A percentile compares a stretch with the other conserved stretches of the same genome.
phyloP scores from a whole-genome alignment of 177 flowering plant species.

The Telopea speciosissima region DNA sequence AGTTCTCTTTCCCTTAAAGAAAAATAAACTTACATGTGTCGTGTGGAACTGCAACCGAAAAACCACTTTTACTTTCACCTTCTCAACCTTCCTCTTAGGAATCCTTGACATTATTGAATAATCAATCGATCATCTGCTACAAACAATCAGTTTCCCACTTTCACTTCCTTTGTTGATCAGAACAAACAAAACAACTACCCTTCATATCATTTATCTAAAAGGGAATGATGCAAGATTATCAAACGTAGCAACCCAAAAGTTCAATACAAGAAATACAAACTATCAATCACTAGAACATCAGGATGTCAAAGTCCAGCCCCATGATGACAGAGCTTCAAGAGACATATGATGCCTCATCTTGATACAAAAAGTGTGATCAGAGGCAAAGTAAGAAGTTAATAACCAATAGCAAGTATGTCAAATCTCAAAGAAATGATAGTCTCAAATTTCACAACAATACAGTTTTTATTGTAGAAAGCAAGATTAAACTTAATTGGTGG shows the following conservation, averaged over 20 bases:
- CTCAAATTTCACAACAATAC: too few relatives aligned
- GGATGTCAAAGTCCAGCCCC: neutral
- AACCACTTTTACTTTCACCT: conserved; percentile 87
- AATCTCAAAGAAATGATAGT: too few relatives aligned
- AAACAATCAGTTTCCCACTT: conserved; percentile 13
- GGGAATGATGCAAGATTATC: neutral
- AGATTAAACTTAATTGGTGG: too few relatives aligned
- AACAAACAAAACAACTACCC: conserved; percentile 7
- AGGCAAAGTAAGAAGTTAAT: too few relatives aligned
- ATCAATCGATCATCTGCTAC: conserved; percentile 9
- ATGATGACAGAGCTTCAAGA: neutral
- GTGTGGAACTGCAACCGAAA: conserved; percentile 97
- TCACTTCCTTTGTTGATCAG: conserved; percentile 10
- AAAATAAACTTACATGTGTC: conserved; percentile 93
- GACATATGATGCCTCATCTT: neutral
- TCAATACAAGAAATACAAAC: neutral
- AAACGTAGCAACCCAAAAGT: neutral
- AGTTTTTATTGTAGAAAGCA: too few relatives aligned
- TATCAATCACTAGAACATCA: neutral
- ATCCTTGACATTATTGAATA: conserved; percentile 63
- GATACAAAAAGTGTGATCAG: neutral
- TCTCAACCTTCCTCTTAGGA: conserved; percentile 85
- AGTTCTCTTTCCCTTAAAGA: too few relatives aligned
- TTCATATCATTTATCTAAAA: neutral
- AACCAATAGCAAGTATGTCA: too few relatives aligned